Evolutionary conservation across 2,329 filamentous ascomycete genomes (phyloP).

Genomic region (Aspergillus ochraceus): DNA sequence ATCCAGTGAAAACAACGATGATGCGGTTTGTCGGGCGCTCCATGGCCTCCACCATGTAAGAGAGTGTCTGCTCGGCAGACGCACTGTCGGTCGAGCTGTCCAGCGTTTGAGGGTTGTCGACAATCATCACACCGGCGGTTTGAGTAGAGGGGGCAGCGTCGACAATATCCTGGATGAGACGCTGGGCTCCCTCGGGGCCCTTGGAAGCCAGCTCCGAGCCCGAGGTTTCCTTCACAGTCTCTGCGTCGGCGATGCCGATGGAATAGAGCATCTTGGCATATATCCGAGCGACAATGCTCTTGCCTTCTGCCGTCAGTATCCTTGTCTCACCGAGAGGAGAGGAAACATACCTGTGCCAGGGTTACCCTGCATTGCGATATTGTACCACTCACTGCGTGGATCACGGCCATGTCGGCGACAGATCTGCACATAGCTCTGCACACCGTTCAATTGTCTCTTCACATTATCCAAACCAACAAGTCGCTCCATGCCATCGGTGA

Average conservation of each 20-base stretch:
- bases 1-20: slow-evolving; percentile 18
- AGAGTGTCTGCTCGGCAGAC: slow-evolving; percentile 10
- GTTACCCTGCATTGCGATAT: slow-evolving; percentile 21
- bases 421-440: slow-evolving; percentile 22
- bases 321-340: neutral
- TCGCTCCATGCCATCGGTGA: slow-evolving; percentile 13
- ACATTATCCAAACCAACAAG: slow-evolving; percentile 20
- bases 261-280: slow-evolving; percentile 23
- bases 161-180: slow-evolving; percentile 12
- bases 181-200: slow-evolving; percentile 9
- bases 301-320: slow-evolving; percentile 10
- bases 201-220: slow-evolving; percentile 15
- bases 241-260: slow-evolving; percentile 16
- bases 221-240: slow-evolving; percentile 12
- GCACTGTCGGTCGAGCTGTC: neutral
- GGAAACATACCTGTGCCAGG: slow-evolving; percentile 14
- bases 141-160: slow-evolving; percentile 5
- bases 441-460: slow-evolving; percentile 19
- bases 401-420: slow-evolving; percentile 22
- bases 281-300: slow-evolving; percentile 18
- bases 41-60: slow-evolving; percentile 15
- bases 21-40: slow-evolving; percentile 14
- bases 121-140: slow-evolving; percentile 16
- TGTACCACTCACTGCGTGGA: slow-evolving; percentile 22
- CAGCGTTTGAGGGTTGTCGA: slow-evolving; percentile 16